Percentiles rank a stretch among this genome's conserved stretches.
Evolutionary conservation across 2,329 filamentous ascomycete species (phyloP).

Genomic region (Apiospora saccharicola): DNA sequence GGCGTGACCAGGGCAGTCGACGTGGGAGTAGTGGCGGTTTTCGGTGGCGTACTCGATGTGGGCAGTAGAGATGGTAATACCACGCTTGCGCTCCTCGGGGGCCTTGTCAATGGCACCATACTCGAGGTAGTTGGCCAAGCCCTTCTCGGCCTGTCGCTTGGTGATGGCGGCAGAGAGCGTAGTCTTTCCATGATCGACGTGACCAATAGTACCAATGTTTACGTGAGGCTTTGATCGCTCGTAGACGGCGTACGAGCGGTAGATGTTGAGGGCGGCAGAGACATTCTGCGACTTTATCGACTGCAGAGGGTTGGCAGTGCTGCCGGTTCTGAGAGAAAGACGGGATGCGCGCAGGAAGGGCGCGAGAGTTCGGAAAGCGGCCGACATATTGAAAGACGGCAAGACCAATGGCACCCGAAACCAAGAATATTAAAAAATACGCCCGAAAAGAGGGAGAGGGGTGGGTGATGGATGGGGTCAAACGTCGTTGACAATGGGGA

Average conservation of each 20-base stretch:
- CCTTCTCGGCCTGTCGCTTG: conserved; percentile 96
- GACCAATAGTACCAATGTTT: conserved; percentile 99
- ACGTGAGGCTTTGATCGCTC: conserved; percentile 96
- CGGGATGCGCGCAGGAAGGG: conserved; percentile 85
- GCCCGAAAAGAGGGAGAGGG: background rate
- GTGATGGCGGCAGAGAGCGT: conserved; percentile 98
- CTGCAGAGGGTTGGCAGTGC: conserved; percentile 78
- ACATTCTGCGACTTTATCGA: conserved; percentile 70
- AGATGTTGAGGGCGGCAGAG: conserved; percentile 70
- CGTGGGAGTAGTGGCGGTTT: conserved; percentile 95
- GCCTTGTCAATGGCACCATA: conserved; percentile 99
- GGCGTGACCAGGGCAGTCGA: conserved; percentile 99
- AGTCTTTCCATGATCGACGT: conserved; percentile 99
- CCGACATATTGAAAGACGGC: conserved; percentile 70
- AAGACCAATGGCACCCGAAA: conserved; percentile 7
- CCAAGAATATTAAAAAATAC: background rate
- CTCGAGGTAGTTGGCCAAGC: conserved; percentile 91
- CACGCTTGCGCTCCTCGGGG: conserved; percentile 98
- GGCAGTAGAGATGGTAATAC: conserved; percentile 98
- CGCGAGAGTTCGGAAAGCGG: conserved; percentile 78
- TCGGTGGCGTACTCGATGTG: conserved; percentile 99
- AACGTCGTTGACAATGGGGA: background rate
- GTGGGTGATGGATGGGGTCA: conserved; percentile 9
- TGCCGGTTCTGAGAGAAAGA: conserved; percentile 73
- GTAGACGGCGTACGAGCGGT: conserved; percentile 73